Evolutionary conservation across 2,329 filamentous ascomycete genomes (phyloP).

Genomic region (Aureobasidium musti): DNA sequence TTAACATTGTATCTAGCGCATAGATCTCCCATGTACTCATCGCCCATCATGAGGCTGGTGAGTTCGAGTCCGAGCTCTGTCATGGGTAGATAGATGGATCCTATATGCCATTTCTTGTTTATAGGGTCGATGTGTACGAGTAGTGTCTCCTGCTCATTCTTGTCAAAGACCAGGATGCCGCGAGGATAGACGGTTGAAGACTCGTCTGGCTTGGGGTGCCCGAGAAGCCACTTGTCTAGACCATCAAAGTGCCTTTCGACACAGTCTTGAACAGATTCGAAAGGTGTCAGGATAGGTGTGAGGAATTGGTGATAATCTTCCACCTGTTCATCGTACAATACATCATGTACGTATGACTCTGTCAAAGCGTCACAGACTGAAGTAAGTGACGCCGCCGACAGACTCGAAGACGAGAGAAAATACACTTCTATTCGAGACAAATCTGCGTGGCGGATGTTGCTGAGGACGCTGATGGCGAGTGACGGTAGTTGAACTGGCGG

Average conservation of each 20-base stretch:
- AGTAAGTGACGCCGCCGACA: background rate
- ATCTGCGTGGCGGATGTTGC: background rate
- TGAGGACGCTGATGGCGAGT: background rate
- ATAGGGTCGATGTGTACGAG: constrained; percentile 5
- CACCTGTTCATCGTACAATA: background rate
- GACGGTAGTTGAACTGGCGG: background rate
- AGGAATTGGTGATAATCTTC: constrained; percentile 10
- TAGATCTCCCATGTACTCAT: background rate
- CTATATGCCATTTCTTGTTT: background rate
- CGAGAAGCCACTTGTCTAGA: constrained; percentile 4
- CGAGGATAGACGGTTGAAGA: background rate
- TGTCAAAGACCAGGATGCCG: constrained; percentile 2
- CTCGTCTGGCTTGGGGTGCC: background rate
- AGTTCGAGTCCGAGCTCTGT: background rate
- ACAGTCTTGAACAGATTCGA: background rate
- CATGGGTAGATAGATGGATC: background rate
- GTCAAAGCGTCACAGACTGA: background rate
- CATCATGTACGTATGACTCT: background rate
- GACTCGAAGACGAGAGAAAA: background rate
- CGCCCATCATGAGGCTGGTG: constrained; percentile 3
- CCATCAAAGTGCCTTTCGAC: background rate
- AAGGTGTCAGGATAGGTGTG: background rate
- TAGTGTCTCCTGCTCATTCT: background rate
- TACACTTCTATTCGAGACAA: background rate
- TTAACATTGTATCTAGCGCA: background rate